Percentiles rank a stretch among this genome's conserved stretches.
Conservation (phyloP, 805 yeast genomes). For the Barnettozyma californica region DNA sequence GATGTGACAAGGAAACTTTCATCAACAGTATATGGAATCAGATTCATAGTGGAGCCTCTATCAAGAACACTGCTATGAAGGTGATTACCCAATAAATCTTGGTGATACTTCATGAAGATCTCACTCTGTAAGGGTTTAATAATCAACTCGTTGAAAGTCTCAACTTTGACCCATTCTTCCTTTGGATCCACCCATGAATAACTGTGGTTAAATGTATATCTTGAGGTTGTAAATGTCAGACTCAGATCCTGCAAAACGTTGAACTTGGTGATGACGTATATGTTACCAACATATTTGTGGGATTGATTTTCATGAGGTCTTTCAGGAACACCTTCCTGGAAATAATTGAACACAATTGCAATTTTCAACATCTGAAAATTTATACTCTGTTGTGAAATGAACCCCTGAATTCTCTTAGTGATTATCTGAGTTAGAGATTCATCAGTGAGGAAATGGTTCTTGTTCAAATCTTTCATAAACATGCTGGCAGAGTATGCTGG, state of each 20-base stretch:
- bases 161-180: slow-evolving; percentile 20
- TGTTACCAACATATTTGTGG: slow-evolving; percentile 24
- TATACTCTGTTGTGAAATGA: slow-evolving; percentile 14
- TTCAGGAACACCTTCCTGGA: slow-evolving; percentile 22
- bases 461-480: slow-evolving; percentile 21
- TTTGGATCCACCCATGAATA: slow-evolving; percentile 21
- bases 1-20: slow-evolving; percentile 15
- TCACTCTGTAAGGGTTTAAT: slow-evolving; percentile 21
- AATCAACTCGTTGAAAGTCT: slow-evolving; percentile 21
- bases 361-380: slow-evolving; percentile 16
- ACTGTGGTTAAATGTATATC: slow-evolving; percentile 21
- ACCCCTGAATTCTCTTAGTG: slow-evolving; percentile 16
- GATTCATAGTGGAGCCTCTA: slow-evolving; percentile 19
- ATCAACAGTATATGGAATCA: slow-evolving; percentile 21
- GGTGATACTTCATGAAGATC: slow-evolving; percentile 18
- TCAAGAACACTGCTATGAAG: slow-evolving; percentile 16
- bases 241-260: slow-evolving; percentile 18
- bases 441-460: slow-evolving; percentile 16
- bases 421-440: slow-evolving; percentile 14
- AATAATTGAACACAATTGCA: slow-evolving; percentile 17
- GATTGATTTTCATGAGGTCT: slow-evolving; percentile 22
- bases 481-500: slow-evolving; percentile 20
- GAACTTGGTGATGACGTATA: slow-evolving; percentile 18
- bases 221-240: slow-evolving; percentile 16
- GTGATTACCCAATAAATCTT: slow-evolving; percentile 21